Base-by-base conservation (phyloP, 176 grass and related monocot species). In the Lolium multiflorum region DNA sequence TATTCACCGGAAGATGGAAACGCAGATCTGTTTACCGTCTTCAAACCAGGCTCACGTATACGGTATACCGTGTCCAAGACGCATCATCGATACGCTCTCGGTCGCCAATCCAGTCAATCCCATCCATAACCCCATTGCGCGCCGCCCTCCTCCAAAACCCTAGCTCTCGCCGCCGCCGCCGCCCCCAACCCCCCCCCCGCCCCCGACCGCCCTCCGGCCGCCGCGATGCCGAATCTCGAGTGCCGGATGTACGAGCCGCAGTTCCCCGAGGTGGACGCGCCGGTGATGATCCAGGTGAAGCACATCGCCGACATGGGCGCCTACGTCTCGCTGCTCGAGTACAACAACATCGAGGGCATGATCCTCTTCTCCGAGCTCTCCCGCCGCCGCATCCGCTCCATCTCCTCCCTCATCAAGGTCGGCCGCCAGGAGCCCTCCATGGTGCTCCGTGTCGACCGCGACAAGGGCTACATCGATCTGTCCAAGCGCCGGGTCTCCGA, bases 261-360 rank as follows among this genome's bases (percentile, higher is more conserved):
- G 72, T 94, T 85, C 73, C 93, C 93, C 3, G 88, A 92, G 82
- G 92, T 94, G 83, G 92, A 94, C 69, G 86, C 88, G 86, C 86
- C 92, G 80, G 92, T 94, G 60, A 91, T 91, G 86, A 91, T 91
- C 82, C 89, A 94, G 89, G 92, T 91, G 25, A 97, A 97, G 87
- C 89, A 94, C 92, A 97, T 97, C 87, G 92, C 95, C 13, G 92
- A 95, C 87, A 95, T 93, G 92, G 95, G 95, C 9, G 95, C 95
- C 47, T 97, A 97, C 89, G 95, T 97, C 39, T 95, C 92, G 6
- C 91, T 97, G 39, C 86, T 97, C 31, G 95, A 97, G 91, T 97
- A 93, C 89, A 97, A 97, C 85, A 97, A 97, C 91, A 95, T 97
- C 80, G 95, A 97, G 87, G 95, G 95, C 59, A 97, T 97, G 92